These are phyloP conservation scores for Suillus ampliporus DNA, from an alignment of 768 basidiomycete genomes.

Conservation along the genomic window DNA sequence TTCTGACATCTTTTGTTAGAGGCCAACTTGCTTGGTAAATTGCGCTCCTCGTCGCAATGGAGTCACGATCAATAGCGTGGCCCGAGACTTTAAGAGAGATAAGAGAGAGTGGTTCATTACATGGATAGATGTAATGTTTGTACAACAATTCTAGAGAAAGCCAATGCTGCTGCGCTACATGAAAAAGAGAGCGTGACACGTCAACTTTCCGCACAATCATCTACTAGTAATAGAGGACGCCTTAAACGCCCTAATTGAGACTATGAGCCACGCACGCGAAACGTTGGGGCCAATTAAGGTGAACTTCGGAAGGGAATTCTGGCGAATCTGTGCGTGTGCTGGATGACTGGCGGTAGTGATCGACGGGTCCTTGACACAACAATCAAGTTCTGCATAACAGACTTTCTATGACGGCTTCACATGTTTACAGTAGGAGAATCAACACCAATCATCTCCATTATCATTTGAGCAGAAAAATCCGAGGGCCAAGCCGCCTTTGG, in stretches of 20 bases:
- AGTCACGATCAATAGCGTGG: background rate
- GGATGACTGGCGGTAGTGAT: background rate
- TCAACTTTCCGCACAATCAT: background rate
- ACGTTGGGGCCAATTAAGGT: too few species aligned
- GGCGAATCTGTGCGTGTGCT: too few species aligned
- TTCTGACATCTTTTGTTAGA: conserved; percentile 15
- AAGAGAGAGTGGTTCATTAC: background rate
- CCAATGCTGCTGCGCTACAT: background rate
- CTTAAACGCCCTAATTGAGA: too few species aligned
- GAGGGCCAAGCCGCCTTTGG: background rate
- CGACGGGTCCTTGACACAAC: too few species aligned
- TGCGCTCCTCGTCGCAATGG: background rate
- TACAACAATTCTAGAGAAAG: background rate
- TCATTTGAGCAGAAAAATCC: too few species aligned
- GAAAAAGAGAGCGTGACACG: background rate
- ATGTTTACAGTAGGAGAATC: background rate
- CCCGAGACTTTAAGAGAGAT: too few species aligned
- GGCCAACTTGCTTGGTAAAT: conserved; percentile 39
- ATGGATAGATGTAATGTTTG: background rate
- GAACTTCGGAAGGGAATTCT: too few species aligned
- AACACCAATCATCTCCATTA: too few species aligned
- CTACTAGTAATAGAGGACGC: too few species aligned
- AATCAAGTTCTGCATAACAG: background rate
- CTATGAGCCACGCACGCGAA: too few species aligned
- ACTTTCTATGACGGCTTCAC: background rate